These are phyloP conservation scores for Penicillium capsulatum DNA, from an alignment of 2,329 filamentous ascomycete species.

Conservation along the genomic window DNA sequence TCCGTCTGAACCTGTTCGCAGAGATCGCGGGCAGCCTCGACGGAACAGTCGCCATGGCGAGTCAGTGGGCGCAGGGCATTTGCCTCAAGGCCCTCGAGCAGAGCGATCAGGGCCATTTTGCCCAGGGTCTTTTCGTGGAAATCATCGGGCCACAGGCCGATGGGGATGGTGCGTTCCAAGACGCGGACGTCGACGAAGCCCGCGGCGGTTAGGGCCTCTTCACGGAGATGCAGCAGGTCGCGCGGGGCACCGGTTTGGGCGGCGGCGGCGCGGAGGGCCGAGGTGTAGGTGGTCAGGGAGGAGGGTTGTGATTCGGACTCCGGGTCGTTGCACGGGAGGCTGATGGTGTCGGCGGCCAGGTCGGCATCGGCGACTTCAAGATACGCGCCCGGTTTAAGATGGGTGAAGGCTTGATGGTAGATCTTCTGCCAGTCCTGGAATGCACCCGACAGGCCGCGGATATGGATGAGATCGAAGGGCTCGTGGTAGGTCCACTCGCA, in stretches of 20 bases:
- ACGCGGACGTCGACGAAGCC: conserved; percentile 45
- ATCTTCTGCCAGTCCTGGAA: conserved; percentile 47
- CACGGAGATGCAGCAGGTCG: conserved; percentile 42
- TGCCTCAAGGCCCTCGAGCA: conserved; percentile 41
- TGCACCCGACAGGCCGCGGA: conserved; percentile 47
- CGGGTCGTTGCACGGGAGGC: conserved; percentile 6
- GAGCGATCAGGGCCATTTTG: conserved; percentile 41
- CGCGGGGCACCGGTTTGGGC: conserved; percentile 40
- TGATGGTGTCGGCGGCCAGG: conserved; percentile 26
- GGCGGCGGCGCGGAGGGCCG: conserved; percentile 37
- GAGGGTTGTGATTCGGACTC: conserved; percentile 18
- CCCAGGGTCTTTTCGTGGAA: conserved; percentile 34
- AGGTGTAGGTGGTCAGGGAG: conserved; percentile 32
- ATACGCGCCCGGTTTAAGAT: conserved; percentile 45
- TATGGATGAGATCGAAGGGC: conserved; percentile 49
- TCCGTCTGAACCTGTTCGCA: conserved; percentile 39
- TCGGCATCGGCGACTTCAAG: conserved; percentile 46
- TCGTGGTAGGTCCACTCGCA: conserved; percentile 48
- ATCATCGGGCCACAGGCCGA: conserved; percentile 38
- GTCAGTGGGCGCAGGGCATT: conserved; percentile 37
- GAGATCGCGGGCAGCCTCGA: conserved; percentile 33
- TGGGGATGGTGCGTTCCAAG: conserved; percentile 36
- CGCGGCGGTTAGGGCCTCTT: conserved; percentile 37
- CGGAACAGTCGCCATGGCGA: conserved; percentile 30
- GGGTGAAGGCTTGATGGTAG: conserved; percentile 45